phyloP scores from a whole-genome alignment of 805 yeast genomes.

The Nakazawaea wickerhamii region DNA sequence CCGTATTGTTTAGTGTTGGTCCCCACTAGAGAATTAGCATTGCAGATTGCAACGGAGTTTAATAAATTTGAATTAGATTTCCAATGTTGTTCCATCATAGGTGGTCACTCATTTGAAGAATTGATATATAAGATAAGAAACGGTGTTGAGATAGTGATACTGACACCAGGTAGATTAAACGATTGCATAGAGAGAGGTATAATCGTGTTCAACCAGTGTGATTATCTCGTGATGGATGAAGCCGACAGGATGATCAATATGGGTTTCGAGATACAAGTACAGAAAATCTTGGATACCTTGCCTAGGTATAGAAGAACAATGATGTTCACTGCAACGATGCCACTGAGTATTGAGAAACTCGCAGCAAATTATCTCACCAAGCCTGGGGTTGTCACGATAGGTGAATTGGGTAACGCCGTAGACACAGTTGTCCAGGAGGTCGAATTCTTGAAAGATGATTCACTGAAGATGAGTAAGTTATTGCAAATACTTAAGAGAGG shows the following conservation, averaged over 20 bases:
- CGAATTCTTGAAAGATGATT: conserved; percentile 41
- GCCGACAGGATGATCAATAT: conserved; percentile 94
- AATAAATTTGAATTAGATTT: conserved; percentile 37
- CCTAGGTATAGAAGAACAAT: conserved; percentile 58
- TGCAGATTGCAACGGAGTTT: conserved; percentile 73
- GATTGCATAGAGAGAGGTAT: conserved; percentile 74
- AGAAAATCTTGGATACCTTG: conserved; percentile 49
- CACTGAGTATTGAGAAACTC: conserved; percentile 62
- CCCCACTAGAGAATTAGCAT: conserved; percentile 92
- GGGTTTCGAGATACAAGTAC: conserved; percentile 84
- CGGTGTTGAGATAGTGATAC: conserved; percentile 78
- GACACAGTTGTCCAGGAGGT: conserved; percentile 70
- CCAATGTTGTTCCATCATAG: conserved; percentile 65
- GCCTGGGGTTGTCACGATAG: conserved; percentile 65
- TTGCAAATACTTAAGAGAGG: conserved; percentile 28
- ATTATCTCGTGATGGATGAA: conserved; percentile 79
- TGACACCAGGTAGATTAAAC: conserved; percentile 89
- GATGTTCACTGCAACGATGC: conserved; percentile 96
- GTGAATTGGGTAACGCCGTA: conserved; percentile 58
- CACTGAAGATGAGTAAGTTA: conserved; percentile 39
- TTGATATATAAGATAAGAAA: conserved; percentile 53
- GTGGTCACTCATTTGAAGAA: conserved; percentile 83
- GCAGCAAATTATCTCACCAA: conserved; percentile 54
- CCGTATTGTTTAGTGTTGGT: conserved; percentile 74
- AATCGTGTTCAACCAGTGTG: conserved; percentile 53